These are phyloP conservation scores for Cyanidioschyzon merolae DNA, from an alignment of 23 red algal species.

Conservation along the genomic window DNA sequence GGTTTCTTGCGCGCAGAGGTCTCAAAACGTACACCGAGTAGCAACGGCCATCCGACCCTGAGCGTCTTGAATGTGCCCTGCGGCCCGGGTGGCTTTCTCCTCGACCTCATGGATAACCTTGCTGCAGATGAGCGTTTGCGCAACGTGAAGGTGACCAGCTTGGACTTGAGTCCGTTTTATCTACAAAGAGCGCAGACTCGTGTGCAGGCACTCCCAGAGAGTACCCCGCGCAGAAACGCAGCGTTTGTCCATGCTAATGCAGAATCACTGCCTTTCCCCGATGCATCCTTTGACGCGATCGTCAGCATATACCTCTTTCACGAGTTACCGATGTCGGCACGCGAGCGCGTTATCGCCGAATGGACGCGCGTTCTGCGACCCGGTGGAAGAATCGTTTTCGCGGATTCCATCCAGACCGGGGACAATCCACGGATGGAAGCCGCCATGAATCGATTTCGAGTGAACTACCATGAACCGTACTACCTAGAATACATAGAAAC, in stretches of 20 bases:
- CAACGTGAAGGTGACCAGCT: slow-evolving; percentile 6
- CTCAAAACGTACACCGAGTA: not conserved
- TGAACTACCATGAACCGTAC: slow-evolving; percentile 53
- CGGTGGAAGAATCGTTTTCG: slow-evolving; percentile 39
- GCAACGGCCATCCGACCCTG: not conserved
- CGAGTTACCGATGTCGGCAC: slow-evolving; percentile 37
- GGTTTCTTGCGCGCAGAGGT: slow-evolving; percentile 3
- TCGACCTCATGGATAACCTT: slow-evolving; percentile 45
- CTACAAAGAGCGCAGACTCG: slow-evolving; percentile 30
- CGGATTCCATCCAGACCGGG: slow-evolving; percentile 42
- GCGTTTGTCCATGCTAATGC: slow-evolving; percentile 40
- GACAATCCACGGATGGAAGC: slow-evolving; percentile 16
- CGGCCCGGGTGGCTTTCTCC: slow-evolving; percentile 19
- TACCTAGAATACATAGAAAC: slow-evolving; percentile 35
- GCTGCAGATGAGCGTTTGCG: slow-evolving; percentile 27
- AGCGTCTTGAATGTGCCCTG: slow-evolving; percentile 24
- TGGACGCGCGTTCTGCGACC: slow-evolving; percentile 28
- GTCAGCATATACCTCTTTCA: slow-evolving; percentile 60
- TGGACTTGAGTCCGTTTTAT: slow-evolving; percentile 75
- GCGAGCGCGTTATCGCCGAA: slow-evolving; percentile 16
- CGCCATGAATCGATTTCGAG: slow-evolving; percentile 18
- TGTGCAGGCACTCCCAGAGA: not conserved
- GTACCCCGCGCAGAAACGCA: not conserved
- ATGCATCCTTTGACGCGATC: slow-evolving; percentile 35
- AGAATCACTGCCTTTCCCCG: slow-evolving; percentile 27